Evolutionary conservation across 371 early-diverging fungal genomes (phyloP).

Genomic region (Apophysomyces ossiformis): DNA sequence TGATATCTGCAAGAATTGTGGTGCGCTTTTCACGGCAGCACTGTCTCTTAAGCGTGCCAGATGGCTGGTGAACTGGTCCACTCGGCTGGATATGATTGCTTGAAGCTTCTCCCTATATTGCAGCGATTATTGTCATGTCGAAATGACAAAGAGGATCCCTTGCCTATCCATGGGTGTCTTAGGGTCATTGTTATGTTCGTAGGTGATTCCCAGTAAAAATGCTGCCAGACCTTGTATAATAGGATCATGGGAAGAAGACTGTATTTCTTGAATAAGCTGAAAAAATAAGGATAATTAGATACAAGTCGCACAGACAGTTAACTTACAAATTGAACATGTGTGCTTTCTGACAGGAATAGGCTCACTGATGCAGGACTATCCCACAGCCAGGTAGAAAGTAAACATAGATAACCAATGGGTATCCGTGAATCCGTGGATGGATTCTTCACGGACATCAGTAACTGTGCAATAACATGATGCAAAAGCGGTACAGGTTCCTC

Average conservation of each 20-base stretch:
- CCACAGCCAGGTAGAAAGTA: constrained; percentile 83
- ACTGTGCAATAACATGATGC: constrained; percentile 63
- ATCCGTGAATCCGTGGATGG: constrained; percentile 68
- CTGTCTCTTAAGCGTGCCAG: constrained; percentile 87
- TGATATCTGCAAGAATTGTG: constrained; percentile 63
- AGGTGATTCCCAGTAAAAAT: constrained; percentile 83
- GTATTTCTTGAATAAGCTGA: constrained; percentile 86
- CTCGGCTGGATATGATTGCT: constrained; percentile 81
- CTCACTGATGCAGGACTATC: constrained; percentile 78
- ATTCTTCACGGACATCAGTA: constrained; percentile 61
- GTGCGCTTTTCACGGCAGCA: constrained; percentile 74
- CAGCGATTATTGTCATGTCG: not conserved
- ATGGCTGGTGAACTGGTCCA: constrained; percentile 84
- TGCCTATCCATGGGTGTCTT: constrained; percentile 70
- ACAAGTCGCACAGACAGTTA: not conserved
- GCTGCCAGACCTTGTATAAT: constrained; percentile 90
- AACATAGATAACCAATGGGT: constrained; percentile 71
- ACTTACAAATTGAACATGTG: constrained; percentile 88
- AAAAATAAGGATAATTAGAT: not conserved
- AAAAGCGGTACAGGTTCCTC: constrained; percentile 64
- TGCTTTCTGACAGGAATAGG: constrained; percentile 86
- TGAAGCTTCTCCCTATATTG: constrained; percentile 69
- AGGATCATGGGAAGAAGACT: constrained; percentile 81
- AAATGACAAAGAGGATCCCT: constrained; percentile 1
- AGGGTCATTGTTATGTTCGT: constrained; percentile 85